Evolutionary conservation across 2,329 filamentous ascomycete genomes (phyloP).

Genomic region (Ambrosiella xylebori): DNA sequence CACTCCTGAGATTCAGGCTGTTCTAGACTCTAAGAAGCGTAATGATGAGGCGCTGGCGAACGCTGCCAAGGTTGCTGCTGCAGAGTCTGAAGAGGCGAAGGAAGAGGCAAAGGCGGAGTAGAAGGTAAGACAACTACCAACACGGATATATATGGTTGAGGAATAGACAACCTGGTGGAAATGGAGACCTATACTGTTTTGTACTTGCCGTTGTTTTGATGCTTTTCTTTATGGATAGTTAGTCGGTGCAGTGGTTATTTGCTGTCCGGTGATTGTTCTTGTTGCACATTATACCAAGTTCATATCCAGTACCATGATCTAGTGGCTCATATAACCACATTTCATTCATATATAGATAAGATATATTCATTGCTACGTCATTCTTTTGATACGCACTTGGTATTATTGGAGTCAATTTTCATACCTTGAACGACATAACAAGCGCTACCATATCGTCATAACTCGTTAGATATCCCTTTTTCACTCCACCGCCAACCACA

Average conservation of each 20-base stretch:
- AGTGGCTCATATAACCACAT: background rate
- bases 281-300: background rate
- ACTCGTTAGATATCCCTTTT: background rate
- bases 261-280: background rate
- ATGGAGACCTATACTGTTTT: background rate
- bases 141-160: no score
- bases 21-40: slow-evolving; percentile 37
- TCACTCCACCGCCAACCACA: background rate
- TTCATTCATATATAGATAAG: background rate
- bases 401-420: background rate
- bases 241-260: background rate
- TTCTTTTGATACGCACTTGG: background rate
- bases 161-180: background rate
- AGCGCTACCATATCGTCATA: background rate
- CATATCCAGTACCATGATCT: background rate
- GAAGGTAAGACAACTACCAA: background rate
- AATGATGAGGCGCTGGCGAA: slow-evolving; percentile 16
- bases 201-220: background rate
- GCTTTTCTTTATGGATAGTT: background rate
- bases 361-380: background rate
- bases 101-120: background rate
- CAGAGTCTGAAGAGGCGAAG: background rate
- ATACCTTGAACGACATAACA: background rate
- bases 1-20: slow-evolving; percentile 39
- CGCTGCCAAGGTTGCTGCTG: slow-evolving; percentile 15